phyloP scores from a whole-genome alignment of 2,329 filamentous ascomycete genomes.

The Pseudogymnoascus sp. region DNA sequence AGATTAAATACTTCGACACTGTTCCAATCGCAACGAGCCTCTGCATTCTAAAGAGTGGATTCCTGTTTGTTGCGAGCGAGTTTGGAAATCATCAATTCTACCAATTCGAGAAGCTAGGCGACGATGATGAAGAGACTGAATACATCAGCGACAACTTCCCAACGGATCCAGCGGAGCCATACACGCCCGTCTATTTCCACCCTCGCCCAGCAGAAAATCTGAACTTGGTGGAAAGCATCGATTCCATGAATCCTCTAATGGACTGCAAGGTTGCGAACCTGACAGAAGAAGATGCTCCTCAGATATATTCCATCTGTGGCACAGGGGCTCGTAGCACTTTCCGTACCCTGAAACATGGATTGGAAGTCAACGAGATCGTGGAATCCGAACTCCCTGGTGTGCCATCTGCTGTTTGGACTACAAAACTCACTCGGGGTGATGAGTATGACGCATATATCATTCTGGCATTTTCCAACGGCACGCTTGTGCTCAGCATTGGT shows the following conservation, averaged over 20 bases:
- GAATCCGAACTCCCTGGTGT: constrained; percentile 83
- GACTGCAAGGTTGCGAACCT: constrained; percentile 89
- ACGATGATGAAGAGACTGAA: constrained; percentile 85
- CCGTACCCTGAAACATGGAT: constrained; percentile 82
- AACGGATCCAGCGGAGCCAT: constrained; percentile 62
- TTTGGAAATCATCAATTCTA: constrained; percentile 92
- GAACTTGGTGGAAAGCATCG: constrained; percentile 74
- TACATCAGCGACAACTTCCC: constrained; percentile 79
- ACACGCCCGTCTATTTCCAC: constrained; percentile 77
- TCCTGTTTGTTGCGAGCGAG: constrained; percentile 86
- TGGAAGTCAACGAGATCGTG: constrained; percentile 93
- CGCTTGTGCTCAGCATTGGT: constrained; percentile 86
- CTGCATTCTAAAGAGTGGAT: constrained; percentile 91
- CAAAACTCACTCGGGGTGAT: constrained; percentile 74
- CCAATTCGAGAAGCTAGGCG: constrained; percentile 93
- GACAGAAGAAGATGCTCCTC: constrained; percentile 85
- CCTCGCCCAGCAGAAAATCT: constrained; percentile 75
- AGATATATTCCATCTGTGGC: constrained; percentile 90
- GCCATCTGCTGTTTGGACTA: constrained; percentile 92
- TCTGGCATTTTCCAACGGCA: constrained; percentile 85
- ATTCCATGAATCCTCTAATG: constrained; percentile 84
- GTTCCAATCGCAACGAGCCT: constrained; percentile 81
- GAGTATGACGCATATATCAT: constrained; percentile 92
- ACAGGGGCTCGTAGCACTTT: constrained; percentile 85
- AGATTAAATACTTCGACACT: constrained; percentile 97